phyloP scores from a whole-genome alignment of 345 rosid species.

The Aethionema arabicum region DNA sequence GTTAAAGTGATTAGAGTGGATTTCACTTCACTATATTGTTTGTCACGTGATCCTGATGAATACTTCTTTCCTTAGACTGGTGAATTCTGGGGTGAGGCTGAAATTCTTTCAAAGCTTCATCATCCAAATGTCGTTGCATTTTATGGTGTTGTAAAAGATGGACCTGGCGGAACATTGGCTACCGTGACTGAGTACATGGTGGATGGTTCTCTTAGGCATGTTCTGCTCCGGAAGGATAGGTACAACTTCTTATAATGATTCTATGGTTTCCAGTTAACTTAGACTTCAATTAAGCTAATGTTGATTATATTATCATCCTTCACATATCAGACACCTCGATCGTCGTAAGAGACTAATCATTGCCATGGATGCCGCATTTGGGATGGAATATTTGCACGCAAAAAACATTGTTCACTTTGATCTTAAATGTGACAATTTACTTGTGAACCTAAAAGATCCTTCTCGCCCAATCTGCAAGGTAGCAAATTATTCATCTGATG shows the following conservation, averaged over 20 bases:
- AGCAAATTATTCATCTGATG: conserved; percentile 4
- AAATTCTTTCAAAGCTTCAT: conserved; percentile 94
- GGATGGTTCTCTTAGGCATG: conserved; percentile 96
- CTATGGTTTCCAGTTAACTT: background rate
- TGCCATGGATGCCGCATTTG: conserved; percentile 99
- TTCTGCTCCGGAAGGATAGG: conserved; percentile 88
- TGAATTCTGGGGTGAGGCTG: conserved; percentile 99
- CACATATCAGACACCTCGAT: conserved; percentile 70
- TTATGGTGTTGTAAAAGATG: conserved; percentile 97
- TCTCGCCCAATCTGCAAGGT: conserved; percentile 97
- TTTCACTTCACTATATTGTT: background rate
- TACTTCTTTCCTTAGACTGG: conserved; percentile 45
- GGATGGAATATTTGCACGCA: conserved; percentile 96
- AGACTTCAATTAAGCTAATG: conserved; percentile 1
- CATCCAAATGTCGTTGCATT: conserved; percentile 99
- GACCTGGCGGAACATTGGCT: conserved; percentile 92
- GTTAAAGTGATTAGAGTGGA: background rate
- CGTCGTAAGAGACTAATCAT: conserved; percentile 86
- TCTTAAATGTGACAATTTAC: conserved; percentile 94
- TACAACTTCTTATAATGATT: conserved; percentile 34
- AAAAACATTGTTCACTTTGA: conserved; percentile 98
- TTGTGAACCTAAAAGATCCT: conserved; percentile 95
- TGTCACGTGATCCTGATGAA: conserved; percentile 4
- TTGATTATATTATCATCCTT: conserved; percentile 16
- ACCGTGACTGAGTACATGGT: conserved; percentile 97